A percentile compares a stretch with the other conserved stretches of the same genome.
phyloP scores from a whole-genome alignment of 768 basidiomycete species.

The Trametopsis cervina region DNA sequence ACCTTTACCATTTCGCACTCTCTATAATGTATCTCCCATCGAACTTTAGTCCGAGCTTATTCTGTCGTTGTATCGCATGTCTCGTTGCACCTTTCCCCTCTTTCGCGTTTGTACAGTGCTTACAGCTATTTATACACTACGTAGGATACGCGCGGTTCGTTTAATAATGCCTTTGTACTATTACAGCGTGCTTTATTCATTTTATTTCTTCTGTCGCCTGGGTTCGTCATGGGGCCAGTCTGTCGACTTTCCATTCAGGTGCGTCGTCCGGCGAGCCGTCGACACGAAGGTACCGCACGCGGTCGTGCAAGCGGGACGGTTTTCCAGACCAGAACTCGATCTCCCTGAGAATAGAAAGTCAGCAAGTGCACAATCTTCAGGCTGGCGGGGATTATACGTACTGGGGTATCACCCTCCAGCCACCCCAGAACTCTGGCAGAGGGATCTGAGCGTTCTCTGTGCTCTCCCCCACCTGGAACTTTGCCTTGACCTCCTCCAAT shows the following conservation, averaged over 20 bases:
- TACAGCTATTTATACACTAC: neutral
- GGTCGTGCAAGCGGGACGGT: slow-evolving; percentile 90
- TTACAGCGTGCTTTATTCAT: neutral
- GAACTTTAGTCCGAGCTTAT: neutral
- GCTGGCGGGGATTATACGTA: slow-evolving; percentile 38
- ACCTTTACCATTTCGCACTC: neutral
- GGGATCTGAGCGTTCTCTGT: slow-evolving; percentile 49
- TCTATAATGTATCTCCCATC: neutral
- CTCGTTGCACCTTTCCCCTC: neutral
- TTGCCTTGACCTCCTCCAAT: slow-evolving; percentile 48
- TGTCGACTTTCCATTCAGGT: slow-evolving; percentile 69
- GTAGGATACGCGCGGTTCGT: neutral
- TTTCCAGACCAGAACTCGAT: slow-evolving; percentile 98
- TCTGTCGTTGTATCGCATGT: neutral
- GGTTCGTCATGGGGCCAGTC: slow-evolving; percentile 59
- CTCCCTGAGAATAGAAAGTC: slow-evolving; percentile 50
- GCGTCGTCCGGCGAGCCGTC: slow-evolving; percentile 40
- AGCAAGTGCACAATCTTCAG: slow-evolving; percentile 4
- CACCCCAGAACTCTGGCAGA: slow-evolving; percentile 91
- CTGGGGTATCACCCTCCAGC: slow-evolving; percentile 91
- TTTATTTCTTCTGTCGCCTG: neutral
- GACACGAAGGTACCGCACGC: slow-evolving; percentile 67
- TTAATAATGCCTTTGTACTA: neutral
- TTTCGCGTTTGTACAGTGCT: too few species aligned
- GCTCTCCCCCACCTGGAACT: slow-evolving; percentile 42